Percentiles rank a stretch among this genome's conserved stretches.
Conservation (phyloP, 2,329 filamentous ascomycete species). For the Trichophyton verrucosum region DNA sequence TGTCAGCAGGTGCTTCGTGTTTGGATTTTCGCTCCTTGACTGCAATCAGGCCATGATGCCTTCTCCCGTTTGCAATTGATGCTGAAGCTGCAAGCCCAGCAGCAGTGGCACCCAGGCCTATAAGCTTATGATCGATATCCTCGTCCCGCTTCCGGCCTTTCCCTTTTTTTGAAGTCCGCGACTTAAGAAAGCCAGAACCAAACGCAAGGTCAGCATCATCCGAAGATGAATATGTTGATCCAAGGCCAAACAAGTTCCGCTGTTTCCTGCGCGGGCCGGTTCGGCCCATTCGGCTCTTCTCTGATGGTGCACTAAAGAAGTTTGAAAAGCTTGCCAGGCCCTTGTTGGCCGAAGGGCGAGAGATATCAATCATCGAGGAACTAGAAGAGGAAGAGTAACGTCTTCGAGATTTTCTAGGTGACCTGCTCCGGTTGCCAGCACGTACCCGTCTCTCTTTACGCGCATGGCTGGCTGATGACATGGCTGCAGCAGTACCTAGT, state of each 20-base stretch:
- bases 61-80: conserved; percentile 23
- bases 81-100: conserved; percentile 34
- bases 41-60: conserved; percentile 24
- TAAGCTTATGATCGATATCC: conserved; percentile 35
- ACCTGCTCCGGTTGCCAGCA: conserved; percentile 24
- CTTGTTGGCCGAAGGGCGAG: conserved; percentile 39
- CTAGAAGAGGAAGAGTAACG: conserved; percentile 37
- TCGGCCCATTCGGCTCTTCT: conserved; percentile 31
- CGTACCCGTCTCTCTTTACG: background rate
- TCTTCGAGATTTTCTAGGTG: conserved; percentile 19
- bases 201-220: conserved; percentile 58
- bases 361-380: conserved; percentile 55
- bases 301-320: conserved; percentile 52
- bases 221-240: conserved; percentile 50
- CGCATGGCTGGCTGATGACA: conserved; percentile 15
- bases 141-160: conserved; percentile 19
- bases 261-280: conserved; percentile 35
- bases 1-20: conserved; percentile 25
- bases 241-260: conserved; percentile 37
- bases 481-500: conserved; percentile 20
- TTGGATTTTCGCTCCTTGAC: conserved; percentile 17
- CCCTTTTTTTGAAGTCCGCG: conserved; percentile 23
- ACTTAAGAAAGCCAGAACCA: conserved; percentile 38
- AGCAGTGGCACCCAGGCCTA: conserved; percentile 38
- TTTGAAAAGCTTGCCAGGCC: conserved; percentile 45